A percentile compares a stretch with the other conserved stretches of the same genome.
Evolutionary conservation across 2,329 filamentous ascomycete species (phyloP).

Genomic region (Erysiphe pulchra): DNA sequence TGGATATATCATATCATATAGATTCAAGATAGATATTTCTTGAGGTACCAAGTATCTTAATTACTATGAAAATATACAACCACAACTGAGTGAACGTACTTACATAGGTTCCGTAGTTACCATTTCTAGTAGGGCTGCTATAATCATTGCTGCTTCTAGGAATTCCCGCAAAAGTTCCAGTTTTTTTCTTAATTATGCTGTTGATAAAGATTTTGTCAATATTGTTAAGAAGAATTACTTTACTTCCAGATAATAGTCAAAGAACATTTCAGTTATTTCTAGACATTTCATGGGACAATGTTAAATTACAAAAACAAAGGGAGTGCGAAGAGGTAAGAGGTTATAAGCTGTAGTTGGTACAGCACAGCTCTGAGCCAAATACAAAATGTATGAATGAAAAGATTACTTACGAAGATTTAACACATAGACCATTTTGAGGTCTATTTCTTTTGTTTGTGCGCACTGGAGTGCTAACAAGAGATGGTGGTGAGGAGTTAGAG

Average conservation of each 20-base stretch:
- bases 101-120: constrained; percentile 22
- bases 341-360: no score
- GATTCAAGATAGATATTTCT: no score
- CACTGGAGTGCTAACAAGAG: constrained; percentile 32
- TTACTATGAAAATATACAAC: no score
- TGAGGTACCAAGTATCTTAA: no score
- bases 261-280: no score
- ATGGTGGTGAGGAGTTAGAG: constrained; percentile 22
- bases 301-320: no score
- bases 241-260: no score
- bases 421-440: constrained; percentile 27
- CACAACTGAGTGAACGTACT: constrained; percentile 8
- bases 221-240: background rate
- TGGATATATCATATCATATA: no score
- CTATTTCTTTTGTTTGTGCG: constrained; percentile 33
- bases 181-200: constrained; percentile 53
- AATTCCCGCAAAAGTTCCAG: constrained; percentile 39
- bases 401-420: constrained; percentile 42
- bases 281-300: no score
- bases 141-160: constrained; percentile 38
- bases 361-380: no score
- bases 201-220: background rate
- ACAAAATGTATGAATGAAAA: background rate
- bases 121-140: constrained; percentile 31
- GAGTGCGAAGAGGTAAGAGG: no score